Base-by-base conservation (phyloP, 345 rosid genomes). In the Ailanthus altissimus region DNA sequence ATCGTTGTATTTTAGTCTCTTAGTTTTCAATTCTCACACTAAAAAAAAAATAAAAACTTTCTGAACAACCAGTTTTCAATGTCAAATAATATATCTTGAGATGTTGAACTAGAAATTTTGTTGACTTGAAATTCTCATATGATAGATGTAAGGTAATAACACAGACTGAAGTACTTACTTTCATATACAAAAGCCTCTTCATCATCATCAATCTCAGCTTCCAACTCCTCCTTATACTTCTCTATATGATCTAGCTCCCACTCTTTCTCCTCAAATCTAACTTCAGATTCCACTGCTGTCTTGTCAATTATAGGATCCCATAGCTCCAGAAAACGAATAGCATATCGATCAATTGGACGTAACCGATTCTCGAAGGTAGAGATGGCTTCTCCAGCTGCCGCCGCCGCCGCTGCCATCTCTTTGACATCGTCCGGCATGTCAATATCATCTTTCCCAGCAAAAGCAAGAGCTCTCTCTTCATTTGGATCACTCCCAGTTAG, bases 191-290 rank as follows among this genome's bases (percentile, higher is more conserved):
- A 84, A 82, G 99, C 97, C 78, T 97, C 99, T 85, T 97, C 99
- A 49, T 92, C 97, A 73, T 97, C 99, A 81, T 97, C 99, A 82
- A 92, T 91, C 79, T 97, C 99, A 87, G 99, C 99, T 85, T 97
- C 99, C 97, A 97, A 90, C 83, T 97, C 99, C 72, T 94, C 99
- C 87, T 97, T 97, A 80, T 86, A 94, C 86, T 85, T 91, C 81
- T 97, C 98, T 79, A 97, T 90, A 67, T 89, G 94, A 77, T 94
- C 98, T 81, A 97, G 95, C 75, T 97, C 99, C 99, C 99, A 97
- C 82, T 94, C 97, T 70, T 83, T 84, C 90, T 91, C 97, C 81
- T 94, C 96, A 84, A 94, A 89, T 77, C 84, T 85, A 49, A 80
- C 89, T 86, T 92, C 93, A 76, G 91, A 84, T 77, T 90, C 97